Evolutionary conservation across 2,329 filamentous ascomycete genomes (phyloP).

Genomic region (Calonectria pseudoreteaudii): DNA sequence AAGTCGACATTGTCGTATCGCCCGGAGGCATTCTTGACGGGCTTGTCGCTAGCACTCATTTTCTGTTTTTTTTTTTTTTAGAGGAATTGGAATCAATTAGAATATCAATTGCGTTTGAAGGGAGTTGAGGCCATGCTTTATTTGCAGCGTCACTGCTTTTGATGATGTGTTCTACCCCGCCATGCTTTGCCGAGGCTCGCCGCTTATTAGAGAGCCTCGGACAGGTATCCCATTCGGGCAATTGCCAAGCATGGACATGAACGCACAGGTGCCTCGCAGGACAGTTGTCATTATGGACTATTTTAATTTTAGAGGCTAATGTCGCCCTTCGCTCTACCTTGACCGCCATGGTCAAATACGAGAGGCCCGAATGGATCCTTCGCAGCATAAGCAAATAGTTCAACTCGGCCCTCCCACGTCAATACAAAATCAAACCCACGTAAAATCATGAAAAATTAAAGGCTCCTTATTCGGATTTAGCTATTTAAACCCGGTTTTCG

Average conservation of each 20-base stretch:
- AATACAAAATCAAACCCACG: background rate
- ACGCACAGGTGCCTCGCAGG: background rate
- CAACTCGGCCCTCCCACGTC: background rate
- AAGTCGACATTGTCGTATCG: slow-evolving; percentile 57
- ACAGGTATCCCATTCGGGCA: background rate
- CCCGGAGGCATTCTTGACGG: slow-evolving; percentile 51
- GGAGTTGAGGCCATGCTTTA: background rate
- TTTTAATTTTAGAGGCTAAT: background rate
- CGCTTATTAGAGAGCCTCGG: background rate
- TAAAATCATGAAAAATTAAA: background rate
- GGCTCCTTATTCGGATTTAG: background rate
- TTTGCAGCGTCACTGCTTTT: background rate
- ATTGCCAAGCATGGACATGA: background rate
- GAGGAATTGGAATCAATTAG: background rate
- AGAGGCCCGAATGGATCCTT: background rate
- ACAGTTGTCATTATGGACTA: background rate
- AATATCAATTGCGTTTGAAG: background rate
- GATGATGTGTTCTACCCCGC: slow-evolving; percentile 6
- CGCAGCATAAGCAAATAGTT: background rate
- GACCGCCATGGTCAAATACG: background rate
- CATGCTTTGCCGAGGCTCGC: slow-evolving; percentile 14
- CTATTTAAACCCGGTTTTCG: background rate
- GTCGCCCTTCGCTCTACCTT: background rate
- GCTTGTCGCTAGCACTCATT: slow-evolving; percentile 39
- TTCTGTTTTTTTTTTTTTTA: background rate